These are phyloP conservation scores for Coemansia sp. DNA, from an alignment of 192 early-diverging fungal genomes.

Conservation along the genomic window DNA sequence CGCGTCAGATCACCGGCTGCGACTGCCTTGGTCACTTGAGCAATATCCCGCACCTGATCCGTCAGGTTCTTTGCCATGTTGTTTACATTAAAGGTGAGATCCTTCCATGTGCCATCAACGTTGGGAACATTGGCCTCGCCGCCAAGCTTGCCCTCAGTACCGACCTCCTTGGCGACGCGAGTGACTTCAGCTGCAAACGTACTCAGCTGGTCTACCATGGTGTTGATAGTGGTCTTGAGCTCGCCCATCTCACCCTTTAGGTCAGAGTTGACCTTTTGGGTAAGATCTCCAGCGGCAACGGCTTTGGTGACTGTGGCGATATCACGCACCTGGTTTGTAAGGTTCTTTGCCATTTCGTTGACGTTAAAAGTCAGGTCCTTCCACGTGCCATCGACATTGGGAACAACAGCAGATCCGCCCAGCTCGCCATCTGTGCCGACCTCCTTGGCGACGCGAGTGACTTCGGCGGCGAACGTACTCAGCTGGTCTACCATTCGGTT, in stretches of 20 bases:
- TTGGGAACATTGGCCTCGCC: constrained; percentile 59
- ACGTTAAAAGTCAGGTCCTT: constrained; percentile 65
- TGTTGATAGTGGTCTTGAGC: constrained; percentile 63
- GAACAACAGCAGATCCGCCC: constrained; percentile 59
- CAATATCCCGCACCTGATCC: constrained; percentile 62
- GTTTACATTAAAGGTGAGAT: constrained; percentile 66
- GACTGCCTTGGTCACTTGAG: constrained; percentile 59
- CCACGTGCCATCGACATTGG: constrained; percentile 64
- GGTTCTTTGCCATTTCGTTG: constrained; percentile 66
- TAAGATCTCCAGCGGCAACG: constrained; percentile 61
- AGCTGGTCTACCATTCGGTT: constrained; percentile 70
- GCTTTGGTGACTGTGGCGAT: constrained; percentile 64
- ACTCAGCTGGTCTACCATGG: constrained; percentile 67
- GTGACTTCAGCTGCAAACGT: constrained; percentile 71
- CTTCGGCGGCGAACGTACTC: constrained; percentile 62
- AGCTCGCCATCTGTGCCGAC: constrained; percentile 64
- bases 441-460: constrained; percentile 66
- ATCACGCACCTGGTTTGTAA: constrained; percentile 66
- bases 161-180: constrained; percentile 69
- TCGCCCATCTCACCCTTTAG: constrained; percentile 62
- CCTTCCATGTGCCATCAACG: constrained; percentile 66
- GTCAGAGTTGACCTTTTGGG: constrained; percentile 58
- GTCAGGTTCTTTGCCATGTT: constrained; percentile 67
- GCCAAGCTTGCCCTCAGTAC: constrained; percentile 60
- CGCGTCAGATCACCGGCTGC: constrained; percentile 60